Conservation (phyloP, 2,329 filamentous ascomycete genomes). For the Cercospora sp. region DNA sequence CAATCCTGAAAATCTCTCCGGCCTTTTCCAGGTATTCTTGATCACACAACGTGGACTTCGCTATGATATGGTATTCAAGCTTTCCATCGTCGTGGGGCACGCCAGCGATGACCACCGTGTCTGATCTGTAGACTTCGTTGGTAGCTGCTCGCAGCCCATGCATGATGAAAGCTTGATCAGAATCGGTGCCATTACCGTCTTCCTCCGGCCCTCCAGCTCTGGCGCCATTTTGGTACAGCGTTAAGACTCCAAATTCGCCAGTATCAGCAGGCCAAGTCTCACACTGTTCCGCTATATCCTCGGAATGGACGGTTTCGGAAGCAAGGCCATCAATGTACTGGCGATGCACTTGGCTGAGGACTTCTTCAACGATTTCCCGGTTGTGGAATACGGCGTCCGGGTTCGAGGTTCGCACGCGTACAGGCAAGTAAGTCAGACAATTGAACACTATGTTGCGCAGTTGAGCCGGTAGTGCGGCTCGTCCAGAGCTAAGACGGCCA, state of each 20-base stretch:
- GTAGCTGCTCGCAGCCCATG: background rate
- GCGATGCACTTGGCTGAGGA: background rate
- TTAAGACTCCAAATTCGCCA: background rate
- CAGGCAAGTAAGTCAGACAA: background rate
- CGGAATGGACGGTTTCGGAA: background rate
- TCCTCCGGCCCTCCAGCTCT: background rate
- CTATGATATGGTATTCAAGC: background rate
- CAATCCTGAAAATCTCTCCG: background rate
- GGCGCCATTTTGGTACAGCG: background rate
- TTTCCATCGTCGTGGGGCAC: background rate
- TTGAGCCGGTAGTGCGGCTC: background rate
- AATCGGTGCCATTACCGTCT: too few relatives aligned
- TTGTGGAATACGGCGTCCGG: background rate
- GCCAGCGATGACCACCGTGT: background rate
- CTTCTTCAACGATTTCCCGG: background rate
- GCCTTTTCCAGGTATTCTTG: background rate
- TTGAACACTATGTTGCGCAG: slow-evolving; percentile 1
- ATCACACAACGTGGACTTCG: background rate
- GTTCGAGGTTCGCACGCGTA: background rate
- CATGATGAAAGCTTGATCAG: background rate
- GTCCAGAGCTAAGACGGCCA: slow-evolving; percentile 12
- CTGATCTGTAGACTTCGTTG: background rate
- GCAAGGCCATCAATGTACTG: slow-evolving; percentile 1
- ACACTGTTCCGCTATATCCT: background rate
- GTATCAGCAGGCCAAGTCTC: background rate